These are phyloP conservation scores for Zopfia rhizophila DNA, from an alignment of 2,329 filamentous ascomycete genomes.

Conservation along the genomic window DNA sequence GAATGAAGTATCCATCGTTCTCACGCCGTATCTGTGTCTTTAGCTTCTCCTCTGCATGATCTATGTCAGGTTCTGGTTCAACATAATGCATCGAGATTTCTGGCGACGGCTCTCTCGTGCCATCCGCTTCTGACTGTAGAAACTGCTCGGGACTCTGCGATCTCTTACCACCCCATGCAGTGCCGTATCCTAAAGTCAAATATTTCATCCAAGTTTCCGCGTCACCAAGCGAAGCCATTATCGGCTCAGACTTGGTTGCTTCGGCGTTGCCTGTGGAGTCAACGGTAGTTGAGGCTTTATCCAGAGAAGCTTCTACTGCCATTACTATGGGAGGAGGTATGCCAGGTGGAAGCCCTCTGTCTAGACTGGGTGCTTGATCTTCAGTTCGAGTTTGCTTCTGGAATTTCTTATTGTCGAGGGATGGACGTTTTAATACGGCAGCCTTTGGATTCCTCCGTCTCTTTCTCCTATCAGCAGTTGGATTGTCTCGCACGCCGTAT, in stretches of 20 bases:
- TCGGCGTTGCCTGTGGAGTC: slow-evolving; percentile 32
- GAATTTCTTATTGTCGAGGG: slow-evolving; percentile 7
- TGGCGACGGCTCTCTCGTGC: slow-evolving; percentile 26
- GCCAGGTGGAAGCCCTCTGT: slow-evolving; percentile 38
- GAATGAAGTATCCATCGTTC: slow-evolving; percentile 68
- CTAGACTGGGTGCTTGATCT: slow-evolving; percentile 4
- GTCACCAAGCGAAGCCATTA: slow-evolving; percentile 53
- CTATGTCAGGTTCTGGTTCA: slow-evolving; percentile 53
- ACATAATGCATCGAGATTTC: slow-evolving; percentile 45
- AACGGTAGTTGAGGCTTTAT: slow-evolving; percentile 54
- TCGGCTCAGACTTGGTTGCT: slow-evolving; percentile 32
- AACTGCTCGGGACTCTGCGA: slow-evolving; percentile 3
- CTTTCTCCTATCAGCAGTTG: slow-evolving; percentile 70
- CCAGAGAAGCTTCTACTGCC: slow-evolving; percentile 56
- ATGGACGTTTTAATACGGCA: slow-evolving; percentile 12
- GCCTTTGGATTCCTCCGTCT: slow-evolving; percentile 51
- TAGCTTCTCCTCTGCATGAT: slow-evolving; percentile 68
- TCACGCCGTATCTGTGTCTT: slow-evolving; percentile 61
- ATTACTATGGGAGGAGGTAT: slow-evolving; percentile 61
- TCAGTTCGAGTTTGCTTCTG: slow-evolving; percentile 7
- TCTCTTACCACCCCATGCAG: slow-evolving; percentile 48
- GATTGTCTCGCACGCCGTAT: slow-evolving; percentile 85
- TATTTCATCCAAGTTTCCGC: slow-evolving; percentile 62
- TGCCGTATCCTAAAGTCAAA: slow-evolving; percentile 60
- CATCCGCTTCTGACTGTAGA: slow-evolving; percentile 7